phyloP scores from a whole-genome alignment of 1,284 basidiomycete species.

The Sporisorium reilianum region DNA sequence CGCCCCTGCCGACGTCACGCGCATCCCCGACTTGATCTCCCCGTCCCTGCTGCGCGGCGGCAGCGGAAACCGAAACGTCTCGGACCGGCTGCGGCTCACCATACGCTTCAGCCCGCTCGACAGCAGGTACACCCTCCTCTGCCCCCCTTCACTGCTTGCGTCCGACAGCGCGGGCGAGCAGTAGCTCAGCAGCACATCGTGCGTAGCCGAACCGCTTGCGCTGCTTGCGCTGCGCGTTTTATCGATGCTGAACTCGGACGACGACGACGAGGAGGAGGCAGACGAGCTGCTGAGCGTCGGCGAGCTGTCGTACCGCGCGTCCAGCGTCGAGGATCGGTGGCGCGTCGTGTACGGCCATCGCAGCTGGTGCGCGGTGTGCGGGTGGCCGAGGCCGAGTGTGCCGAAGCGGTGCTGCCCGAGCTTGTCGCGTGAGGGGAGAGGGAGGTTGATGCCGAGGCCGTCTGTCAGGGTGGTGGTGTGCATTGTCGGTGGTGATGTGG shows the following conservation, averaged over 20 bases:
- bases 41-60: slow-evolving; percentile 22
- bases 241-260: slow-evolving; percentile 9
- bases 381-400: slow-evolving; percentile 75
- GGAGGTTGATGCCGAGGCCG: slow-evolving; percentile 22
- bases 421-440: slow-evolving; percentile 85
- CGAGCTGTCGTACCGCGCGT: slow-evolving; percentile 23
- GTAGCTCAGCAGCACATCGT: slow-evolving; percentile 36
- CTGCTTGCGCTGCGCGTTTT: background rate
- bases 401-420: no score
- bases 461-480: slow-evolving; percentile 1
- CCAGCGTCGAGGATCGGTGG: slow-evolving; percentile 1
- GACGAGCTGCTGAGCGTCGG: slow-evolving; percentile 16
- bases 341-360: slow-evolving; percentile 37
- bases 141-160: background rate
- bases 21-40: slow-evolving; percentile 29
- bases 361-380: background rate
- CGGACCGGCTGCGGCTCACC: slow-evolving; percentile 23
- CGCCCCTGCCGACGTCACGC: background rate
- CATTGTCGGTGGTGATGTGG: no score
- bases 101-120: slow-evolving; percentile 15
- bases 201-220: slow-evolving; percentile 14
- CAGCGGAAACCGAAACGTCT: slow-evolving; percentile 38
- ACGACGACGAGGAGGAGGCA: slow-evolving; percentile 7
- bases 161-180: slow-evolving; percentile 19
- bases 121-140: slow-evolving; percentile 25